Evolutionary conservation across 805 yeast species (phyloP), one percentile per base, ranked within the genome.

Genomic region (Hemisphaericaspora nanyangensis): DNA sequence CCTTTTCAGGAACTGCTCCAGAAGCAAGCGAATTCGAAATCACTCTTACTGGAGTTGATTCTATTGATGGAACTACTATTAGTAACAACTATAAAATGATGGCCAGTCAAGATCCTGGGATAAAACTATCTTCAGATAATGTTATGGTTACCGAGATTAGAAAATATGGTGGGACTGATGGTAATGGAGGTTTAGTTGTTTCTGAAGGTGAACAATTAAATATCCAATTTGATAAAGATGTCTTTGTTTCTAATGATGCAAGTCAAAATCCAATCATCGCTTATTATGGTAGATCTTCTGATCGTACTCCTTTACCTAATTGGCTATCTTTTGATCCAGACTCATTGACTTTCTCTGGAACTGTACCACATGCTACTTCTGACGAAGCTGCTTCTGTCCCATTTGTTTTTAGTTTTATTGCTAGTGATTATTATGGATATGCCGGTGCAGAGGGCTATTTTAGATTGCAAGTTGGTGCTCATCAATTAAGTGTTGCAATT

Each of bases 281-380:
- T 7, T 87, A 84, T 63, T 85, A 86, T 54, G 96, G 96, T 16
- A 75, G 84, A 46, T 79, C 90, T n/a, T 63, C 71, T 11, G 88
- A 86, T 58, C 77, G 90, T 55, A 76, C 95, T 1, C 91, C 99
- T 3, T 70, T 93, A 40, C 99, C 99, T 28, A 82, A 79, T 54
- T 93, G 99, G 98, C 67, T 88, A 37, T 61, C 64, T 38, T 93
- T 91, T 55, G 81, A 88, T 53, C 52, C 74, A 5, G 65, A 67
- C 39, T 68, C 70, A 28, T 65, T 87, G 47, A 74, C 85, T 16
- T 91, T 89, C 60, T 70, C 79, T 31, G 99, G 99, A 24, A 81
- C 82, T 1, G 91, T 96, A 1, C 99, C 99, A 8, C 70, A 83
- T 6, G 86, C 86, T 24, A 83, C 86, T 49, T 85, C 96, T 2